Conservation (phyloP, 805 yeast species). For the Kazachstania viticola region DNA sequence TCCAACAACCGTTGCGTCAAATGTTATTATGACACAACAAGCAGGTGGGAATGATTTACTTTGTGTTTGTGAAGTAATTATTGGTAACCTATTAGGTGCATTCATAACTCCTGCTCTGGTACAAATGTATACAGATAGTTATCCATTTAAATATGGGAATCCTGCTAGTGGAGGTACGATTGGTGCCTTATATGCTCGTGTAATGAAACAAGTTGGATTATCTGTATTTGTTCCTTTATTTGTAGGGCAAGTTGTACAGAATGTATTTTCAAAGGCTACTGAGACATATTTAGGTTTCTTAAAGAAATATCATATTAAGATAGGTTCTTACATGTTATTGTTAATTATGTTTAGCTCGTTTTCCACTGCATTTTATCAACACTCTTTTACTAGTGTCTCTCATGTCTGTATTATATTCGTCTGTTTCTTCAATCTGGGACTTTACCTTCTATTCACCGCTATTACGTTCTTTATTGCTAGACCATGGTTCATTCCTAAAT, state of each 20-base stretch:
- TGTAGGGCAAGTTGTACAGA: constrained; percentile 79
- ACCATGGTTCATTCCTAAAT: constrained; percentile 37
- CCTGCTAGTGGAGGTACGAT: constrained; percentile 52
- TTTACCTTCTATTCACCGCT: constrained; percentile 64
- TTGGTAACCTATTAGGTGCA: constrained; percentile 78
- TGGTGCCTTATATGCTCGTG: constrained; percentile 50
- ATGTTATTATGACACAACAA: constrained; percentile 80
- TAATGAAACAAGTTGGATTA: constrained; percentile 80
- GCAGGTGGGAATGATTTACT: constrained; percentile 77
- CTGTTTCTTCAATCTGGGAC: constrained; percentile 73
- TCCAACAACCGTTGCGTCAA: constrained; percentile 87
- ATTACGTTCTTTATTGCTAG: constrained; percentile 51
- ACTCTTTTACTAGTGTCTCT: constrained; percentile 63
- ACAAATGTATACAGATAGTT: constrained; percentile 49
- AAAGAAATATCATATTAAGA: constrained; percentile 33
- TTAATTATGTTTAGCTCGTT: constrained; percentile 70
- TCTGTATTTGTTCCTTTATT: constrained; percentile 75
- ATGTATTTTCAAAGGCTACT: constrained; percentile 44
- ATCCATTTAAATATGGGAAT: constrained; percentile 66
- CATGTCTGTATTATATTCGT: constrained; percentile 61
- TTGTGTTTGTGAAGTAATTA: constrained; percentile 72
- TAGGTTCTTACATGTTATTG: constrained; percentile 70
- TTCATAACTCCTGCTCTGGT: constrained; percentile 78
- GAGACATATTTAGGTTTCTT: constrained; percentile 12
- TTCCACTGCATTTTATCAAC: constrained; percentile 76